Evolutionary conservation across 176 grass and related monocot genomes (phyloP).

Genomic region (Otatea glauca): DNA sequence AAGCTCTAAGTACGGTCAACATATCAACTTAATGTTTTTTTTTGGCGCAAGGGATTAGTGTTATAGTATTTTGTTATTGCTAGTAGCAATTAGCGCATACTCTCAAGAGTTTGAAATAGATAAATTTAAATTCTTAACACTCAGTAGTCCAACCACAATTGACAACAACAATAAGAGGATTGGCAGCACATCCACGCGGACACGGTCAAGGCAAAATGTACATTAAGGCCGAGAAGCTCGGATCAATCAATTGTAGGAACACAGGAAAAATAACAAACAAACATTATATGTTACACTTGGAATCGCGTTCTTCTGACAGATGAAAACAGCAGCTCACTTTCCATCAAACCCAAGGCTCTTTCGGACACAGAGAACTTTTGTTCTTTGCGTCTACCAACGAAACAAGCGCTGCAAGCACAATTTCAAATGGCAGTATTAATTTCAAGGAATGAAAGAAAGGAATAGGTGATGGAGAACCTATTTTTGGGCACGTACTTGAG

Average conservation of each 20-base stretch:
- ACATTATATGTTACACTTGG: constrained; percentile 46
- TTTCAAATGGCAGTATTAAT: constrained; percentile 24
- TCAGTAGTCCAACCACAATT: constrained; percentile 5
- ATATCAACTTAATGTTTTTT: background rate
- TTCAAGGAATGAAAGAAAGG: background rate
- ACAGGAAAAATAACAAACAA: constrained; percentile 26
- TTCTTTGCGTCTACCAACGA: constrained; percentile 52
- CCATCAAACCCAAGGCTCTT: constrained; percentile 38
- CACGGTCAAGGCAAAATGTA: constrained; percentile 31
- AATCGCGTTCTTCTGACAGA: constrained; percentile 30
- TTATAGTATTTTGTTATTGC: background rate
- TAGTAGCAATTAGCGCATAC: background rate
- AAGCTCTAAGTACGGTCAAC: background rate
- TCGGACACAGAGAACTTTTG: background rate
- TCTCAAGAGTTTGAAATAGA: background rate
- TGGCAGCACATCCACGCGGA: background rate
- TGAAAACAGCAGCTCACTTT: constrained; percentile 42
- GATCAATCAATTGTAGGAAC: constrained; percentile 42
- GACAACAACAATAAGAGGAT: constrained; percentile 6
- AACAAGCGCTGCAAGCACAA: constrained; percentile 60
- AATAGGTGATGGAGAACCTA: background rate
- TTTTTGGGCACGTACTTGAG: background rate
- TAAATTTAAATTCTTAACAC: background rate
- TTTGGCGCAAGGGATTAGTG: background rate
- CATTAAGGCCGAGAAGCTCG: constrained; percentile 30